These are phyloP conservation scores for Yamadazyma mexicana DNA, from an alignment of 1,139 yeast genomes.

Conservation along the genomic window DNA sequence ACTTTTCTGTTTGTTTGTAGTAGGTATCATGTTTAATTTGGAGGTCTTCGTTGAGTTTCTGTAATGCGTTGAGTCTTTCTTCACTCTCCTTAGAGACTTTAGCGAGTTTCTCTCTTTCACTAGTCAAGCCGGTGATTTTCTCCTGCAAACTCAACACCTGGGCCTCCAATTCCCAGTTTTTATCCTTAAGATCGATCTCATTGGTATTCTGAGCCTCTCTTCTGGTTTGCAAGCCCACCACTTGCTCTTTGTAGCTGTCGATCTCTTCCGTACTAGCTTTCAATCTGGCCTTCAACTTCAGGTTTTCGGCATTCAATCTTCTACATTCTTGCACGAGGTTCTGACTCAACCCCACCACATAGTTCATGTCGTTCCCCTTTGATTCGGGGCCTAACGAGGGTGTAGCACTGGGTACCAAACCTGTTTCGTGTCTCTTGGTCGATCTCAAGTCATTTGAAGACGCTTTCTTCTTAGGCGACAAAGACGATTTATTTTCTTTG, in stretches of 20 bases:
- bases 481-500: slow-evolving; percentile 10
- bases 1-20: slow-evolving; percentile 33
- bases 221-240: slow-evolving; percentile 30
- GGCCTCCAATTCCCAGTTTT: slow-evolving; percentile 78
- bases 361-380: slow-evolving; percentile 67
- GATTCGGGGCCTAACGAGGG: slow-evolving; percentile 45
- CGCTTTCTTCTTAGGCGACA: slow-evolving; percentile 14
- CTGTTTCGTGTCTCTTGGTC: slow-evolving; percentile 5
- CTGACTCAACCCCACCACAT: slow-evolving; percentile 82
- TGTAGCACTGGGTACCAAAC: slow-evolving; percentile 25
- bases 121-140: slow-evolving; percentile 31
- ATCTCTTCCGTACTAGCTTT: slow-evolving; percentile 44
- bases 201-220: slow-evolving; percentile 30
- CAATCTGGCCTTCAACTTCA: slow-evolving; percentile 45
- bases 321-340: slow-evolving; percentile 78
- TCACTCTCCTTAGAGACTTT: slow-evolving; percentile 33
- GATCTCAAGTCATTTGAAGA: slow-evolving; percentile 3
- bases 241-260: slow-evolving; percentile 37
- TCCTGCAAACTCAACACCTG: slow-evolving; percentile 52
- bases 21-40: slow-evolving; percentile 39
- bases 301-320: slow-evolving; percentile 69
- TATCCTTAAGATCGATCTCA: slow-evolving; percentile 59
- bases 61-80: slow-evolving; percentile 27
- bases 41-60: slow-evolving; percentile 52
- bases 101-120: slow-evolving; percentile 32